Evolutionary conservation across 495 filamentous ascomycete species (phyloP).

Genomic region (Hyphodiscus hymeniophilus): DNA sequence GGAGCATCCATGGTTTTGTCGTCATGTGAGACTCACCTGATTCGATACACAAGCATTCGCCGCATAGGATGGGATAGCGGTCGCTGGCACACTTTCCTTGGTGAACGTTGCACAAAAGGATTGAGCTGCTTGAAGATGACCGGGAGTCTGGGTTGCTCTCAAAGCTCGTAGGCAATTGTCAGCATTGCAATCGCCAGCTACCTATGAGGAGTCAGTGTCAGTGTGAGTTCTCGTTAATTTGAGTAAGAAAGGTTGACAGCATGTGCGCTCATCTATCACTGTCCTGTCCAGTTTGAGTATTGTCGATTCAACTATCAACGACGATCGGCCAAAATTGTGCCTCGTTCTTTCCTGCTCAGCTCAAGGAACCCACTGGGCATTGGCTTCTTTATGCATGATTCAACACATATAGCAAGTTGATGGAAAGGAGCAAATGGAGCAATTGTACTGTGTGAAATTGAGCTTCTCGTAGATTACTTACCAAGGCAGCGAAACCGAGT

Average conservation of each 20-base stretch:
- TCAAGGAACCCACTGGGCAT: constrained; percentile 12
- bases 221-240: no score
- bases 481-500: no score
- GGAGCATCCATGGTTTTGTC: no score
- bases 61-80: constrained; percentile 14
- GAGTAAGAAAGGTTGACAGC: no score
- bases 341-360: constrained; percentile 2
- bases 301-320: no score
- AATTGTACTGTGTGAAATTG: no score
- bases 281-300: no score
- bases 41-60: constrained; percentile 9
- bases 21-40: constrained; percentile 1
- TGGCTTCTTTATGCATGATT: constrained; percentile 8
- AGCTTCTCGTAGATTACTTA: no score
- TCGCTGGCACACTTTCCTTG: not conserved
- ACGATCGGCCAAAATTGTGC: no score
- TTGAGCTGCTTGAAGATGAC: constrained; percentile 4
- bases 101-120: constrained; percentile 16
- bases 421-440: no score
- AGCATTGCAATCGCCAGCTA: constrained; percentile 8
- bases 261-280: no score
- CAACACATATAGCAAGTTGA: no score
- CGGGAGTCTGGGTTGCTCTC: constrained; percentile 8
- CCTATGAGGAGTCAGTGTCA: constrained; percentile 6
- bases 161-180: constrained; percentile 20